These are phyloP conservation scores for Saposhnikovia divaricata DNA, from an alignment of 129 eudicot species.

Conservation along the genomic window DNA sequence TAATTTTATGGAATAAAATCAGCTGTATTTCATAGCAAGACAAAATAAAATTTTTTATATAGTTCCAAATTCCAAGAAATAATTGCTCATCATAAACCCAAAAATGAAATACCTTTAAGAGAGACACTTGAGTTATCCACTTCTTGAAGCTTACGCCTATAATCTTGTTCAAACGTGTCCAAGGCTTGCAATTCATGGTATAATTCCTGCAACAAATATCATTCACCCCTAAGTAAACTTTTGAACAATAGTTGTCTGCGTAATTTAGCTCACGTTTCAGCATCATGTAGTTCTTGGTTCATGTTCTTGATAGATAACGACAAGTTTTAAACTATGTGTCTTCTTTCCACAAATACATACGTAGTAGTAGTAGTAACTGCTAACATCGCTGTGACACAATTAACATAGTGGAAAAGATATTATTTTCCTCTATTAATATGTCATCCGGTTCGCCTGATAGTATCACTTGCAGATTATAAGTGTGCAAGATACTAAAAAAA, in stretches of 20 bases:
- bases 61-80: background rate
- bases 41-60: background rate
- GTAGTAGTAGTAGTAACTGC: background rate
- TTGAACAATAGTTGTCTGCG: constrained; percentile 1
- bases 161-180: constrained; percentile 93
- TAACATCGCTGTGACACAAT: background rate
- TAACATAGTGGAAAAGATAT: background rate
- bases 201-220: constrained; percentile 57
- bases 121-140: constrained; percentile 70
- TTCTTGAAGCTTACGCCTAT: constrained; percentile 73
- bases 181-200: constrained; percentile 96
- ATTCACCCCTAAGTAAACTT: constrained; percentile 4
- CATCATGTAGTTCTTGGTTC: background rate
- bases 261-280: background rate
- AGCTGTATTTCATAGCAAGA: background rate
- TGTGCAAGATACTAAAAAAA: too few relatives aligned
- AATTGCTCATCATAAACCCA: background rate
- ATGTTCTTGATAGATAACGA: background rate
- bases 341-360: background rate
- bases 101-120: constrained; percentile 54
- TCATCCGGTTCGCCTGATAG: too few relatives aligned
- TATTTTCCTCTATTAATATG: too few relatives aligned
- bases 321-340: background rate
- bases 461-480: too few relatives aligned
- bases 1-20: background rate